Percentiles rank a stretch among this genome's conserved stretches.
phyloP scores from a whole-genome alignment of 2,329 filamentous ascomycete genomes.

The Fusarium drepaniforme region DNA sequence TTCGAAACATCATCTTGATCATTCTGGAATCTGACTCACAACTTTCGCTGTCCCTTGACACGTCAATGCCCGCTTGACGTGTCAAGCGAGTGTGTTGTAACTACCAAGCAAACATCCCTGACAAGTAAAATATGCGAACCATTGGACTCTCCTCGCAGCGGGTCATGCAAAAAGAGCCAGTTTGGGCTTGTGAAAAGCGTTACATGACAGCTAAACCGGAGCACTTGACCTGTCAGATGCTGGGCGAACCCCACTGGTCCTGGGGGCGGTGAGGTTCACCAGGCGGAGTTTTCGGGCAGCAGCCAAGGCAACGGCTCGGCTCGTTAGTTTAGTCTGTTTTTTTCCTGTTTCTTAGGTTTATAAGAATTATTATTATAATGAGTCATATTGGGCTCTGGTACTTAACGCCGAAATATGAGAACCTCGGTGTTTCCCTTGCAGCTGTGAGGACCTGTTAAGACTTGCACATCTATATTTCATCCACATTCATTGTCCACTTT shows the following conservation, averaged over 20 bases:
- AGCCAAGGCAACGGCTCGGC: not conserved
- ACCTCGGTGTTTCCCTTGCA: not conserved
- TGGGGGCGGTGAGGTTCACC: not conserved
- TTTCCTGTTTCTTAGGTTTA: not conserved
- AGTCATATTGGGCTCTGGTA: not conserved
- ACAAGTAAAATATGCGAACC: not conserved
- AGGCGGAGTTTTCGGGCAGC: not conserved
- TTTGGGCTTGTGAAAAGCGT: not conserved
- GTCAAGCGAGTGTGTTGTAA: not conserved
- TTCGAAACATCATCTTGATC: not conserved
- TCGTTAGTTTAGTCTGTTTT: not conserved
- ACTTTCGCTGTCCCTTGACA: not conserved
- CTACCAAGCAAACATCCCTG: not conserved
- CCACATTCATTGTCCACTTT: not conserved
- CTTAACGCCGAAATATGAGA: not conserved
- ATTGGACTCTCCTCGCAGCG: not conserved
- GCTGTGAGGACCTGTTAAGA: not conserved
- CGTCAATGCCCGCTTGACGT: not conserved
- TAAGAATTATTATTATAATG: not conserved
- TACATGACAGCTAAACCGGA: not conserved
- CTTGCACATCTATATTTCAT: not conserved
- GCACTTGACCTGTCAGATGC: not conserved
- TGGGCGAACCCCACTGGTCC: not conserved
- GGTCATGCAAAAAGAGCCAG: not conserved
- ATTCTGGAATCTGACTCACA: not conserved